Evolutionary conservation across 352 stramenopile species (phyloP).

Genomic region (Phytophthora multivora): DNA sequence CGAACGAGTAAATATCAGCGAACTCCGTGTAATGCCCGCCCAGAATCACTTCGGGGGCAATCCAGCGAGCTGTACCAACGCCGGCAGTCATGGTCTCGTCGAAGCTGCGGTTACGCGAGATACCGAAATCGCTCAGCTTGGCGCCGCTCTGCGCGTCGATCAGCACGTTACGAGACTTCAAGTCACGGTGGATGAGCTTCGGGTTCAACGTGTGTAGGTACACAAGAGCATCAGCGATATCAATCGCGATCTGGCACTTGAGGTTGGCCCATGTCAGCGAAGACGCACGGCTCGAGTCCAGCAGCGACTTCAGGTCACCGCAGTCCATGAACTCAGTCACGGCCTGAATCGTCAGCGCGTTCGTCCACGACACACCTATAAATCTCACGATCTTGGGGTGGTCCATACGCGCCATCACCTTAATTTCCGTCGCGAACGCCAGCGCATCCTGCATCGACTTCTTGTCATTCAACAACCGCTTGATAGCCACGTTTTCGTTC

Average conservation of each 20-base stretch:
- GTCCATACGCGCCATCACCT: constrained; percentile 59
- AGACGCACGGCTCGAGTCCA: constrained; percentile 42
- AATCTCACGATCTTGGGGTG: constrained; percentile 74
- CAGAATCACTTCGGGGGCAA: constrained; percentile 58
- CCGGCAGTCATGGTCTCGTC: constrained; percentile 73
- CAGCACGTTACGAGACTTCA: constrained; percentile 75
- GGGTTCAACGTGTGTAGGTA: constrained; percentile 74
- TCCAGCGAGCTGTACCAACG: constrained; percentile 58
- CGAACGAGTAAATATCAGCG: constrained; percentile 63
- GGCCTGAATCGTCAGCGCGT: constrained; percentile 59
- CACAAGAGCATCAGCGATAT: constrained; percentile 69
- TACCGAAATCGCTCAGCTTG: constrained; percentile 77
- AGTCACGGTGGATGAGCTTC: constrained; percentile 69
- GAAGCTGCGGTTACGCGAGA: constrained; percentile 59
- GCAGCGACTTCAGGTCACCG: constrained; percentile 56
- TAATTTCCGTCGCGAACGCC: constrained; percentile 67
- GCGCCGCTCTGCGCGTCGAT: constrained; percentile 59
- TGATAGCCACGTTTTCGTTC: constrained; percentile 72
- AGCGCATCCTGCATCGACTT: constrained; percentile 58
- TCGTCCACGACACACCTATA: constrained; percentile 74
- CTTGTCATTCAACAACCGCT: constrained; percentile 59
- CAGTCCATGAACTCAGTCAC: constrained; percentile 78
- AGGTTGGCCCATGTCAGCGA: constrained; percentile 61
- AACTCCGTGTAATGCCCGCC: constrained; percentile 59
- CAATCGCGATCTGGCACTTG: constrained; percentile 75